phyloP scores from a whole-genome alignment of 305 asterid species.

The Fraxinus dipetala region DNA sequence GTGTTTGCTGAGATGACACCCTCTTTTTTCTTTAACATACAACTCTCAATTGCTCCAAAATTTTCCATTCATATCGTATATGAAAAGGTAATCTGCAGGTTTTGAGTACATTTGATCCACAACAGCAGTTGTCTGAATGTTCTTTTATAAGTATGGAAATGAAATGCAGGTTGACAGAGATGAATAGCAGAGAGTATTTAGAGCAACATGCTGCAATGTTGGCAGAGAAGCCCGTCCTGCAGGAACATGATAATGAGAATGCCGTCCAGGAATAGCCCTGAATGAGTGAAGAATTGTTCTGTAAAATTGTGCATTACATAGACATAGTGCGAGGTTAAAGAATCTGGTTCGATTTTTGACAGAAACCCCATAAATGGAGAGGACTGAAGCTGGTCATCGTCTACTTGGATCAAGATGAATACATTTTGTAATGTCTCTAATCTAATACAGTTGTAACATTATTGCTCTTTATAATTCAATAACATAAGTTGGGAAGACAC shows the following conservation, averaged over 20 bases:
- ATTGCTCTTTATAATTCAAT: neutral
- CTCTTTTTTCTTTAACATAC: neutral
- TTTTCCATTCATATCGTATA: neutral
- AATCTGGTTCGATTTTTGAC: neutral
- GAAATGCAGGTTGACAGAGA: conserved; percentile 25
- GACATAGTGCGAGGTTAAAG: neutral
- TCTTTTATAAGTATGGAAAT: neutral
- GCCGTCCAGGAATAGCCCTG: neutral
- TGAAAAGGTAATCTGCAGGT: neutral
- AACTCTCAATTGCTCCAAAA: neutral
- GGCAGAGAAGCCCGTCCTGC: neutral
- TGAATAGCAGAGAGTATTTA: conserved; percentile 26
- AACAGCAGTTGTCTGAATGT: neutral
- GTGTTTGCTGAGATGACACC: neutral
- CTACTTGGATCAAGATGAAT: neutral
- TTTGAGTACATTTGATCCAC: neutral
- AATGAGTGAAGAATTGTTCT: conserved; percentile 14
- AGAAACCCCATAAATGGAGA: neutral
- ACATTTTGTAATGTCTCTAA: neutral
- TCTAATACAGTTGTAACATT: neutral
- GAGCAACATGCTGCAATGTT: conserved; percentile 7
- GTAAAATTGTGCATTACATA: conserved; percentile 13
- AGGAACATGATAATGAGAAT: neutral
- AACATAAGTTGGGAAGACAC: neutral
- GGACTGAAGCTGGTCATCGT: neutral